These are phyloP conservation scores for Annulohypoxylon maeteangense DNA, from an alignment of 495 filamentous ascomycete species.

Conservation along the genomic window DNA sequence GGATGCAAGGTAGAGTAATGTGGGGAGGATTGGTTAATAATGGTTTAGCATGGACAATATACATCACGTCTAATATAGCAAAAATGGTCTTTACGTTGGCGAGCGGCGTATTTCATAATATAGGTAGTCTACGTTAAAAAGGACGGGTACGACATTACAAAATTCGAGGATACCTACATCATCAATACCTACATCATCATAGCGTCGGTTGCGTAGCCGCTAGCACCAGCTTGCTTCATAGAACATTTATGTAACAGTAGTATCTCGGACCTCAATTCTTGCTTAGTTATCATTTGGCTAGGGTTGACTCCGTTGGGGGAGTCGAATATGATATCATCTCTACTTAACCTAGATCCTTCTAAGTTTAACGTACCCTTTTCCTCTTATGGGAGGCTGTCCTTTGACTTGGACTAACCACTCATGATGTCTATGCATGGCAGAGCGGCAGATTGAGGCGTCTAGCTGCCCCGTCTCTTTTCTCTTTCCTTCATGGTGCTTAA, in stretches of 20 bases:
- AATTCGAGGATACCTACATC: slow-evolving; percentile 11
- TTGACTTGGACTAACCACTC: background rate
- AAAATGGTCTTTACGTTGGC: background rate
- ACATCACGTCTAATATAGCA: slow-evolving; percentile 1
- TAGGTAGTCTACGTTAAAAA: background rate
- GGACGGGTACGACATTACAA: background rate
- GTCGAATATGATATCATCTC: slow-evolving; percentile 10
- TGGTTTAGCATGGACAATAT: background rate
- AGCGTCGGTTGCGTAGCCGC: slow-evolving; percentile 17
- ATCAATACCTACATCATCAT: slow-evolving; percentile 17
- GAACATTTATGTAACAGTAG: slow-evolving; percentile 23
- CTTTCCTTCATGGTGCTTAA: background rate
- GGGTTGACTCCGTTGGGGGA: slow-evolving; percentile 9
- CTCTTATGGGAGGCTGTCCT: background rate
- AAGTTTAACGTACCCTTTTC: background rate
- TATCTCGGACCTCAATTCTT: background rate
- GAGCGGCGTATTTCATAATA: background rate
- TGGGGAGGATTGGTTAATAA: background rate
- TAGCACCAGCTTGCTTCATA: slow-evolving; percentile 17
- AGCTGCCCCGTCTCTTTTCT: background rate
- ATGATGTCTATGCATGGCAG: background rate
- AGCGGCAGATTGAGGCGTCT: background rate
- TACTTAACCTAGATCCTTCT: background rate
- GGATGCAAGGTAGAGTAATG: background rate
- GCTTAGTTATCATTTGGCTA: background rate